A percentile compares a stretch with the other conserved stretches of the same genome.
Conservation (phyloP, 2,329 filamentous ascomycete genomes). For the Aureobasidium sp. region DNA sequence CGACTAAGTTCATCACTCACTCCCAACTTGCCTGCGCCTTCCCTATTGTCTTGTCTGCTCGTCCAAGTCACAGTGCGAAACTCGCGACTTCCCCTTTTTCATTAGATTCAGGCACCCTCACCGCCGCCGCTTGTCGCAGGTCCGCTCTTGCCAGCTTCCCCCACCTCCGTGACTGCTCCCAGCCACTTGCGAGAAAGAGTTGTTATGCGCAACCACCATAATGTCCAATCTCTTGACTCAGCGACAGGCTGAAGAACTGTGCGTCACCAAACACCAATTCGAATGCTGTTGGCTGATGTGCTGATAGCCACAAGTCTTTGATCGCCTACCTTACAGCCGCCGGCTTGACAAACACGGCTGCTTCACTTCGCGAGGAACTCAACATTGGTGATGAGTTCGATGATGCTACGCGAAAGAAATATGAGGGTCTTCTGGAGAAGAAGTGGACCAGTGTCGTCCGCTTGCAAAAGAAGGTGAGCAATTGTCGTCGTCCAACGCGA, state of each 20-base stretch:
- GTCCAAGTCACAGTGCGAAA: neutral
- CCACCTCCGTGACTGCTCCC: neutral
- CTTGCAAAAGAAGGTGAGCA: conserved; percentile 78
- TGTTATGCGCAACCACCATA: conserved; percentile 15
- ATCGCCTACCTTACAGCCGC: conserved; percentile 77
- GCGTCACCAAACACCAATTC: conserved; percentile 35
- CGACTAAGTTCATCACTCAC: neutral
- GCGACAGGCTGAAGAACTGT: conserved; percentile 85
- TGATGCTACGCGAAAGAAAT: conserved; percentile 79
- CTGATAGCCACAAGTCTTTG: conserved; percentile 77
- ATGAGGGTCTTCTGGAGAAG: conserved; percentile 89
- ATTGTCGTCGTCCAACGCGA: neutral
- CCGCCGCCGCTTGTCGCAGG: neutral
- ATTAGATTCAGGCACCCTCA: neutral
- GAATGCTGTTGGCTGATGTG: conserved; percentile 26
- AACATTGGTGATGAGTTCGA: conserved; percentile 66
- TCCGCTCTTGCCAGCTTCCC: neutral
- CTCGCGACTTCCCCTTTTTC: neutral
- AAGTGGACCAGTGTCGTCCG: conserved; percentile 97
- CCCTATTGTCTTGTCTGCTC: neutral
- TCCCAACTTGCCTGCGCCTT: neutral
- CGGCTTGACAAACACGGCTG: conserved; percentile 62
- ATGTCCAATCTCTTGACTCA: conserved; percentile 72
- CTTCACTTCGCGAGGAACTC: conserved; percentile 69
- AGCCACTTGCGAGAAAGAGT: neutral